Percentiles rank a stretch among this genome's conserved stretches.
These are phyloP conservation scores for Hypoxylon perforatum DNA, from an alignment of 495 filamentous ascomycete genomes.

Conservation along the genomic window DNA sequence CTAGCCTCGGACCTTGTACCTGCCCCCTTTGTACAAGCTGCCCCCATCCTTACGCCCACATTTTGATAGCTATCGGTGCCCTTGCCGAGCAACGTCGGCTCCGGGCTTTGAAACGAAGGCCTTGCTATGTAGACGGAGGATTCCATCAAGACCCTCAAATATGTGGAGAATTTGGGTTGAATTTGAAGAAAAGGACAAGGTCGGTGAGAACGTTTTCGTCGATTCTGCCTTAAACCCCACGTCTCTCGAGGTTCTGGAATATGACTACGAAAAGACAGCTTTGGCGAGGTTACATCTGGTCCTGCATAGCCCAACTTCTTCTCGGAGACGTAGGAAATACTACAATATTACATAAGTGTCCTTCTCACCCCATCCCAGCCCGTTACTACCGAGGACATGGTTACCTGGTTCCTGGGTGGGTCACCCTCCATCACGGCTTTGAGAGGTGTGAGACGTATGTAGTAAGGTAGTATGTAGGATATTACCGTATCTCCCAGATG, in stretches of 20 bases:
- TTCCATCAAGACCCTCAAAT: neutral
- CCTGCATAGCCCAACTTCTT: no score
- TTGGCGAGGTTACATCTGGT: neutral
- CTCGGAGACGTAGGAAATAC: neutral
- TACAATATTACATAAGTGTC: no score
- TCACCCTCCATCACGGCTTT: neutral
- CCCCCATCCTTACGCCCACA: neutral
- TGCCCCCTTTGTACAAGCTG: neutral
- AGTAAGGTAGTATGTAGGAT: neutral
- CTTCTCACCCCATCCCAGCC: no score
- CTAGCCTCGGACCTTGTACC: no score
- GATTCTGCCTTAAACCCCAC: neutral
- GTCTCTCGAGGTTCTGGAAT: neutral
- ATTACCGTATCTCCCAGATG: no score
- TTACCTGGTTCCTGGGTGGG: constrained; percentile 2
- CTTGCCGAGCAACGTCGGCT: neutral
- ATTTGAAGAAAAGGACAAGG: neutral
- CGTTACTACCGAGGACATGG: neutral
- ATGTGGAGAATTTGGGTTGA: neutral
- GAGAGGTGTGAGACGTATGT: no score
- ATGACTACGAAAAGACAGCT: neutral
- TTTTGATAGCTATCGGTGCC: neutral
- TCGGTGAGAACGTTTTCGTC: neutral
- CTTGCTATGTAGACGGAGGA: neutral
- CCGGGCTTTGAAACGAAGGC: neutral